Evolutionary conservation across 352 stramenopile species (phyloP), one percentile per base, ranked within the genome.

Genomic region (Globisporangium mamillatum): DNA sequence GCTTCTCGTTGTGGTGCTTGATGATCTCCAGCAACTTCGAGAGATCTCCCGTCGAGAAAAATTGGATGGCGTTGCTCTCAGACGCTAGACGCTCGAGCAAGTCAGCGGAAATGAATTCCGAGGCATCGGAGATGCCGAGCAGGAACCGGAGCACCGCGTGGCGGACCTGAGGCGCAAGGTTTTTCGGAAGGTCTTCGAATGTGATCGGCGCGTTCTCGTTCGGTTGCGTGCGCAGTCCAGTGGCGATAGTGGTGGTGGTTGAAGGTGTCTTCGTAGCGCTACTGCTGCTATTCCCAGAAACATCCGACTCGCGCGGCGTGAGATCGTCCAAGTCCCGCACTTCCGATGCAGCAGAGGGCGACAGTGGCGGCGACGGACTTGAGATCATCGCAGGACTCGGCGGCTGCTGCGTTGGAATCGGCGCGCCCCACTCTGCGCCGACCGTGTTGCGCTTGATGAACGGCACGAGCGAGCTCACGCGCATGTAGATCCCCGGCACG

Each of bases 401-500:
- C 4, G 8, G 27, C 9, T 41, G 48, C 22, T 41, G 48, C 22
- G 22, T 16, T 12, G 61, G 4, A 0, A 67, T 36, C 8, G 32
- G 16, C 14, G 7, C 32, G 32, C 61, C 57, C 60, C 60, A 64
- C 24, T 38, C 41, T 44, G 60, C 60, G 25, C 60, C 60, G 18
- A 56, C 61, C 20, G 64, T 65, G 66, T 81, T 75, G 14, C 64
- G 67, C 10, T 73, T 52, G n/a, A 81, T 75, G 58, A 84, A 84
- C 14, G 53, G 18, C 4, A 29, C 20, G 22, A 80, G 25, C 27
- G 36, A 61, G 8, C 67, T 65, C 16, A 81, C 67, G n/a, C 77
- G 77, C 52, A 66, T 70, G 63, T 84, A 84, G 22, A 84, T 62
- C 1, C 77, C 77, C 3, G 77, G 77, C 0, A 80, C 68, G 24